Conservation (phyloP, 2,329 filamentous ascomycete genomes). For the Aspergillus alliaceus region DNA sequence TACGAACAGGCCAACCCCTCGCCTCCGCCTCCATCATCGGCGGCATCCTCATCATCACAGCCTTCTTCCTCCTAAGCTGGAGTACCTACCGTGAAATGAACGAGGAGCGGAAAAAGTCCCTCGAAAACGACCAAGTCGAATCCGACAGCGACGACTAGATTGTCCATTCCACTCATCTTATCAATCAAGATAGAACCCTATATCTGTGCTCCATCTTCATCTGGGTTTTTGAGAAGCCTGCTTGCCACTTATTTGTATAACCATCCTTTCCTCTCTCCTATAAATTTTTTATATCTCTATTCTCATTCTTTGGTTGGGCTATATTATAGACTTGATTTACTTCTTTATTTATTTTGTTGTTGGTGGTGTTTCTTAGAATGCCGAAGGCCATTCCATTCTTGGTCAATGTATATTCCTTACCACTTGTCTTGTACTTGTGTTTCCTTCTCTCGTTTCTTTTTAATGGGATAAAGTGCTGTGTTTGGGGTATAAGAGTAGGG, state of each 20-base stretch:
- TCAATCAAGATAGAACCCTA: no score
- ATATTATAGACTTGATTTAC: neutral
- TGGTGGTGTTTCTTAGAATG: neutral
- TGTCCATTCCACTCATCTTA: no score
- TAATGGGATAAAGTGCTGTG: slow-evolving; percentile 1
- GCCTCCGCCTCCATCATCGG: slow-evolving; percentile 74
- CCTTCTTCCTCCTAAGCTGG: slow-evolving; percentile 84
- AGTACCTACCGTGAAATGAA: slow-evolving; percentile 92
- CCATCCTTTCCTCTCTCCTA: neutral
- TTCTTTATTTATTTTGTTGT: neutral
- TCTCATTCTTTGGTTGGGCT: neutral
- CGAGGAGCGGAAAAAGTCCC: slow-evolving; percentile 69
- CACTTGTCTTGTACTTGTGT: neutral
- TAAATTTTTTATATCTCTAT: neutral
- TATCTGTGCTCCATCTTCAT: no score
- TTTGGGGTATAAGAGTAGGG: neutral
- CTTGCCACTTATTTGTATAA: neutral
- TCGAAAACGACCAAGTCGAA: slow-evolving; percentile 42
- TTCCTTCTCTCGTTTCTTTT: neutral
- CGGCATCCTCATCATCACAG: slow-evolving; percentile 82
- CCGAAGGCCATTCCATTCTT: neutral
- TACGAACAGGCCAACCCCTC: slow-evolving; percentile 75
- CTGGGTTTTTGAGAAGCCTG: neutral
- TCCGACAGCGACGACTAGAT: slow-evolving; percentile 42
- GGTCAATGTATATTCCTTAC: neutral